Evolutionary conservation across 192 early-diverging fungal genomes (phyloP), one percentile per base, ranked within the genome.

Genomic region (Rhizoclosmatium sp.): DNA sequence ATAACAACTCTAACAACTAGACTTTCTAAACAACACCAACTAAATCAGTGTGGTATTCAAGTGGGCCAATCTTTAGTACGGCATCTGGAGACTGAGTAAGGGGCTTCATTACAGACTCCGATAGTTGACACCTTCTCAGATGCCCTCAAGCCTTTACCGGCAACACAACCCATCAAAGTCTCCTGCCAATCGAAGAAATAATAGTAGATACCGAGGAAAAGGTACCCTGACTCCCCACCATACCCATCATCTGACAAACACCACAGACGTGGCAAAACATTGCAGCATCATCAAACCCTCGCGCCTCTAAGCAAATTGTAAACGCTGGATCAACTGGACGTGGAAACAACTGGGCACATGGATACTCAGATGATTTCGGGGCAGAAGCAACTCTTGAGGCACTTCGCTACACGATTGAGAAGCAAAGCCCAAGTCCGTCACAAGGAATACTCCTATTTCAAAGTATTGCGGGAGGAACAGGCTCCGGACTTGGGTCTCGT

Each of bases 261-360:
- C 46, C 19, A 2, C 16, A 49, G 19, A 54, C 54, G 51, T 48
- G 48, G 12, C 60, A 62, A 39, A 40, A 39, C 44, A n/a, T 39
- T 59, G 60, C 54, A 69, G 62, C 7, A 74, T 54, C 40, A 4
- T 7, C 49, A 66, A 78, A 69, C 41, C 79, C 46, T 47, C 3
- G 4, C 39, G 5, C 45, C n/a, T 31, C n/a, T 10, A 42, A 23
- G 16, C 41, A 42, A 16, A 44, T 78, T 21, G 68, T 78, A 9
- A 81, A 84, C 31, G 66, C 68, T 54, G 85, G 82, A 16, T 58
- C 76, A 7, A 69, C 78, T 23, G 86, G 86, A 10, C 75, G 86
- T 5, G 86, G 84, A 23, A 87, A 87, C 79, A 87, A 87, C 66
- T 87, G 84, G 84, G 82, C 86, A 1, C 75, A 82, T 64, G 86